Base-by-base conservation (phyloP, 2,329 filamentous ascomycete species). In the Parafenestella ontariensis region DNA sequence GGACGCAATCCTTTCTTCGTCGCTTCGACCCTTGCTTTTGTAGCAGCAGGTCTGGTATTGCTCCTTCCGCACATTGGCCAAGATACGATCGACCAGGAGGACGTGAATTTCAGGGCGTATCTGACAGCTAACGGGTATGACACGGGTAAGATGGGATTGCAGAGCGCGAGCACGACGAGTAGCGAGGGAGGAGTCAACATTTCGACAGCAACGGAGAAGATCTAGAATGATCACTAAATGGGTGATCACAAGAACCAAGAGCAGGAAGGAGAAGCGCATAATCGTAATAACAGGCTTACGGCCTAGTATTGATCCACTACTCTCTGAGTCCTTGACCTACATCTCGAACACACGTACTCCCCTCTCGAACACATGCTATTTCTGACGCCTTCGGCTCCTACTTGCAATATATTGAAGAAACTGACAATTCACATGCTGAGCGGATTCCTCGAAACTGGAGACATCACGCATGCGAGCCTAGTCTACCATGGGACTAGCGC, bases 1-100 rank as follows among this genome's bases (percentile, higher is more conserved):
- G 91, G 91, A 0, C 92, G 96, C 71, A 92, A 96, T 63, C 92
- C 92, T 0, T 97, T 96, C 78, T 96, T 87, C 75, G 91, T 97
- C n/a, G 88, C 88, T 1, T 89, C 88, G 34, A 81, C 85, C 21
- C 76, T 96, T 50, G 95, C 91, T 63, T 79, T 96, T 44, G 88
- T 87, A 2, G 91, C 90, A 0, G 76, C 78, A 9, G 73, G 93
- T 24, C 85, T 86, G 1, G 78, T 89, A 8, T 85, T 92, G 65
- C 83, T 84, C 53, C 75, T 96, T 45, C 93, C 93, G 0, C 78
- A 90, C 43, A 89, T 97, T 56, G 87, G 87, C 10, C 86, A 96
- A 77, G 89, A 96, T 66, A 96, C 91, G 0, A 96, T 97, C 58
- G 85, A 87, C 0, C 69, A 83, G 15, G 93, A 97, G 75, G 92